A percentile compares a stretch with the other conserved stretches of the same genome.
These are phyloP conservation scores for Eucalyptus pumila DNA, from an alignment of 345 rosid genomes.

Conservation along the genomic window DNA sequence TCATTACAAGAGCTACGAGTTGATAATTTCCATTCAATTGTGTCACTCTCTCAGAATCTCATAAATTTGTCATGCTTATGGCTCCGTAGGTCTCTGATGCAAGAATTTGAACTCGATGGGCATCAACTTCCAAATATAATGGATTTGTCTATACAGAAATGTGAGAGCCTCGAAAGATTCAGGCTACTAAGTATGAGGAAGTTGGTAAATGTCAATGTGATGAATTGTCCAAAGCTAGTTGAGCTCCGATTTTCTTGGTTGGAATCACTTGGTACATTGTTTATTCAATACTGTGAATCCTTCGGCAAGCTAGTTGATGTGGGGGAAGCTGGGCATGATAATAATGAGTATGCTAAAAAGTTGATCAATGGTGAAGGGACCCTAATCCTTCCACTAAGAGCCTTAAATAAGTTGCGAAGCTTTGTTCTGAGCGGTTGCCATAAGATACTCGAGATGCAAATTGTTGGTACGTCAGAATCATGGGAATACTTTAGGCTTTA, in stretches of 20 bases:
- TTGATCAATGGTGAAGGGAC: too few relatives aligned
- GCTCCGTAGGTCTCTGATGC: neutral
- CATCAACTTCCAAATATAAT: neutral
- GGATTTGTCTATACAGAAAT: rapidly evolving
- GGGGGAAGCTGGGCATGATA: neutral
- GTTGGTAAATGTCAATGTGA: rapidly evolving
- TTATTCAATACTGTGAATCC: neutral
- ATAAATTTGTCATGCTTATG: neutral
- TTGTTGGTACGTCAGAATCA: neutral
- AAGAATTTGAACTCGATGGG: neutral
- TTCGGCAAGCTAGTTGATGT: too few relatives aligned
- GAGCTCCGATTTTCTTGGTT: neutral
- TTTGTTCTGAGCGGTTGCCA: rapidly evolving
- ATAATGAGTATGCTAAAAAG: too few relatives aligned
- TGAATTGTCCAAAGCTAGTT: neutral
- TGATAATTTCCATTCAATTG: too few relatives aligned
- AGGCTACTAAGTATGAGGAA: neutral
- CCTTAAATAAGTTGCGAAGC: too few relatives aligned
- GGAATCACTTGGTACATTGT: rapidly evolving
- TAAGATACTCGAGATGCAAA: too few relatives aligned
- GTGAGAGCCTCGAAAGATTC: too few relatives aligned
- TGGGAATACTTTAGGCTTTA: rapidly evolving
- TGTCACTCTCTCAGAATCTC: neutral
- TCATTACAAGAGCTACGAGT: rapidly evolving
- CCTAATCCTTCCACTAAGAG: too few relatives aligned